These are phyloP conservation scores for Citrus cavaleriei DNA, from an alignment of 345 rosid species.

Conservation along the genomic window DNA sequence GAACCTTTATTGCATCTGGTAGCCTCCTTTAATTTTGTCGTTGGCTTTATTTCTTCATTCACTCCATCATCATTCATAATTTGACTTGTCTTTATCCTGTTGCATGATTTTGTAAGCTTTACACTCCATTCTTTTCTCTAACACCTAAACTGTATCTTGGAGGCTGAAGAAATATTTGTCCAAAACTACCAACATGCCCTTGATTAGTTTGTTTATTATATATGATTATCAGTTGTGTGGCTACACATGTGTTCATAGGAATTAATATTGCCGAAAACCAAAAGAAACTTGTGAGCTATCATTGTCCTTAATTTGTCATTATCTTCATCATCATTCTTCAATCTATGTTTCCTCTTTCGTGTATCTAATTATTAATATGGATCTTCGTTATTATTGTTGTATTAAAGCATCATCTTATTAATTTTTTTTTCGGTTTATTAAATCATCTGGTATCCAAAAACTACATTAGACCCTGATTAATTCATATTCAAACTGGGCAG, in stretches of 20 bases:
- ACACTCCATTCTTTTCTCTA: background rate
- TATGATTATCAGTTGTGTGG: background rate
- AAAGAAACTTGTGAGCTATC: background rate
- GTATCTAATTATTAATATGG: background rate
- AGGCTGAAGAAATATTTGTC: too few species aligned
- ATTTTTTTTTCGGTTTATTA: too few species aligned
- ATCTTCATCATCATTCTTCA: background rate
- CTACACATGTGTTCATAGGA: too few species aligned
- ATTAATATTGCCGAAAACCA: background rate
- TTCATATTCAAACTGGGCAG: too few species aligned
- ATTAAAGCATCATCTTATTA: background rate
- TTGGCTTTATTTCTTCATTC: background rate
- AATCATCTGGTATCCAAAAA: fast-evolving
- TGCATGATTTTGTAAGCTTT: background rate
- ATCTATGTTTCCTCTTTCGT: background rate
- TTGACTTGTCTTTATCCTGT: constrained; percentile 5
- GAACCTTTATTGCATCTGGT: constrained; percentile 7
- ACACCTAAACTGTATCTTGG: background rate
- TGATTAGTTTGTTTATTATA: background rate
- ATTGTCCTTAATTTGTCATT: background rate
- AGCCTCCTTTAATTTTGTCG: constrained; percentile 10
- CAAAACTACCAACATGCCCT: background rate
- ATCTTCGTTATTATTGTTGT: background rate
- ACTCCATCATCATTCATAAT: background rate
- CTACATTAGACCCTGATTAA: too few species aligned